Base-by-base conservation (phyloP, 495 filamentous ascomycete genomes). In the Diplogelasinospora grovesii region DNA sequence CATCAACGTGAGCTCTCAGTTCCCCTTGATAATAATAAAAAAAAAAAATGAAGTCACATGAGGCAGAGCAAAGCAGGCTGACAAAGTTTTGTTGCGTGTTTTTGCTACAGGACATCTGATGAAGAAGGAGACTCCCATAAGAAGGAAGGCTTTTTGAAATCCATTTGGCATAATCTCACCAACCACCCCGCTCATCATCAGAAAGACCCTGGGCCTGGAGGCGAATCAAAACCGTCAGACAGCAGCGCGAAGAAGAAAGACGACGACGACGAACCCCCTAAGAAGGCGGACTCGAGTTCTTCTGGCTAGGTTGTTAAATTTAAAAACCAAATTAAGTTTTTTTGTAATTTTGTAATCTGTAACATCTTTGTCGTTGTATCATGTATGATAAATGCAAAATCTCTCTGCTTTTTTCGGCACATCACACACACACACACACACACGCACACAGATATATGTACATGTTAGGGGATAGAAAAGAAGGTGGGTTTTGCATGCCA, bases 131-230 rank as follows among this genome's bases (percentile, higher is more conserved):
- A 78, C 6, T 55, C 68, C 8, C 71, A 82, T 50, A 83, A 83
- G 62, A 73, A 80, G 49, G 85, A 92, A 64, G 84, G 89, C 7
- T 90, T 95, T 54, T 63, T 96, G 33, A 94, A 89, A 59, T 81
- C 79, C 13, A 75, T 89, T 31, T 96, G 89, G 89, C 82, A 95
- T 52, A 85, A 78, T 45, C 56, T 97, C 22, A 94, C 82, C 32
- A 82, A 86, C 49, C 79, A 90, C 48, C 77, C 81, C 34, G 72
- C 75, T 23, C 66, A 79, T 22, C n/a, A n/a, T n/a, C n/a, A n/a
- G n/a, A n/a, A n/a, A n/a, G n/a, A n/a, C n/a, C n/a, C n/a, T n/a
- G n/a, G n/a, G n/a, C n/a, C n/a, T n/a, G n/a, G n/a, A n/a, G n/a
- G n/a, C n/a, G 54, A 68, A 34, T 52, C 58, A 22, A 57, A 58